These are phyloP conservation scores for Saksenaea oblongispora DNA, from an alignment of 371 early-diverging fungal genomes.

Conservation along the genomic window DNA sequence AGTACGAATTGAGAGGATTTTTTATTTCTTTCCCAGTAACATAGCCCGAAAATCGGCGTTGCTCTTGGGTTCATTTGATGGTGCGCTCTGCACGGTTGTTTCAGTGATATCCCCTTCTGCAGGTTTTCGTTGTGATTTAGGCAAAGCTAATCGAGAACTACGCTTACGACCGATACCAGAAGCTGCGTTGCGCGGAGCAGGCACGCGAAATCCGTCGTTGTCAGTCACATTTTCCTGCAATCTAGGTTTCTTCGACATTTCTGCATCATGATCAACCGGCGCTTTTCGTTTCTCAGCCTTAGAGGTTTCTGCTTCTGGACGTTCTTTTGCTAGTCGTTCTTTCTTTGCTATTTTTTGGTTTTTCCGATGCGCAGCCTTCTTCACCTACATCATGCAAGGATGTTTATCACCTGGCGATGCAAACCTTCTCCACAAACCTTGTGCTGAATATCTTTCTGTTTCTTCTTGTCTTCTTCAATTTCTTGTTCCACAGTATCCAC, in stretches of 20 bases:
- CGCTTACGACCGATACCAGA: neutral
- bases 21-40: conserved; percentile 32
- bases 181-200: neutral
- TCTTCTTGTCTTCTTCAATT: neutral
- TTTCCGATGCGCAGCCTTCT: conserved; percentile 28
- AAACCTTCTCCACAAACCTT: conserved; percentile 4
- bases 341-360: conserved; percentile 23
- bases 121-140: neutral
- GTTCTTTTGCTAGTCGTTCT: neutral
- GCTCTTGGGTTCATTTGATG: conserved; percentile 13
- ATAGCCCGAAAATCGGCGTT: conserved; percentile 47
- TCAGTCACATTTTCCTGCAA: conserved; percentile 3
- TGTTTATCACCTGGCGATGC: neutral
- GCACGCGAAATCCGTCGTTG: conserved; percentile 6
- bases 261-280: conserved; percentile 2
- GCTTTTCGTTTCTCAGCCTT: conserved; percentile 16
- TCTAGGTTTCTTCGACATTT: neutral
- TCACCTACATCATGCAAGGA: conserved; percentile 27
- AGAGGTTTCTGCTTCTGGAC: neutral
- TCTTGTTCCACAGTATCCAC: conserved; percentile 9
- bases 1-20: neutral
- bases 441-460: conserved; percentile 12
- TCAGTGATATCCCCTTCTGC: neutral
- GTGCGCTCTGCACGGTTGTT: neutral
- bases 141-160: neutral